These are phyloP conservation scores for Grosmannia clavigera DNA, from an alignment of 2,329 filamentous ascomycete genomes.

Conservation along the genomic window DNA sequence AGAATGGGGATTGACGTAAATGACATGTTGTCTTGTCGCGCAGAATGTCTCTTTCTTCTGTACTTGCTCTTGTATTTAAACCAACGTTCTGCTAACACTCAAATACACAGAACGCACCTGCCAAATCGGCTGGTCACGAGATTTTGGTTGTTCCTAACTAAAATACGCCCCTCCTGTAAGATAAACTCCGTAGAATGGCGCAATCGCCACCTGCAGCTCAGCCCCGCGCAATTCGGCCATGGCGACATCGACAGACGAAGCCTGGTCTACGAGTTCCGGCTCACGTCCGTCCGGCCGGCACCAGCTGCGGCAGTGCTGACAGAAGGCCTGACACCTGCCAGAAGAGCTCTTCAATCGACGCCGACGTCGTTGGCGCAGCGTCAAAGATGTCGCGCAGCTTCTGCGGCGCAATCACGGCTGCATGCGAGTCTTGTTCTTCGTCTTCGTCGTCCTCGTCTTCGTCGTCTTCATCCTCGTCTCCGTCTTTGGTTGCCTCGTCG, in stretches of 20 bases:
- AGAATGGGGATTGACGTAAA: conserved; percentile 70
- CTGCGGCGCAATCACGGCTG: conserved; percentile 54
- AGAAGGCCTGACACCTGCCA: conserved; percentile 57
- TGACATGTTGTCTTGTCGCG: conserved; percentile 25
- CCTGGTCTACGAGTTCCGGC: neutral
- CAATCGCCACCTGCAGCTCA: neutral
- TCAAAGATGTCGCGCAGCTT: conserved; percentile 60
- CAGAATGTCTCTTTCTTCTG: neutral
- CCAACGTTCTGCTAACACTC: neutral
- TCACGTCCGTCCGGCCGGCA: neutral
- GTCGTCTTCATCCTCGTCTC: conserved; percentile 24
- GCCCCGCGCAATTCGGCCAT: neutral
- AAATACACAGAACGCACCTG: neutral
- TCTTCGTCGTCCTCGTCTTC: conserved; percentile 18
- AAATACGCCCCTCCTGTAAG: neutral
- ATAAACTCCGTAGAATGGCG: neutral
- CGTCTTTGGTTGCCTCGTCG: neutral
- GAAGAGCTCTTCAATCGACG: conserved; percentile 64
- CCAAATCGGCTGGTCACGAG: neutral
- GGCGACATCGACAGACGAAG: neutral
- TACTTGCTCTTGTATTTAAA: neutral
- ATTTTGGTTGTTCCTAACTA: neutral
- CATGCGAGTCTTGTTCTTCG: conserved; percentile 30
- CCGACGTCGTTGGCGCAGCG: conserved; percentile 53
- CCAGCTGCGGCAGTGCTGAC: conserved; percentile 13